Base-by-base conservation (phyloP, 2,329 filamentous ascomycete species). In the Ceratocystis cacaofunesta region DNA sequence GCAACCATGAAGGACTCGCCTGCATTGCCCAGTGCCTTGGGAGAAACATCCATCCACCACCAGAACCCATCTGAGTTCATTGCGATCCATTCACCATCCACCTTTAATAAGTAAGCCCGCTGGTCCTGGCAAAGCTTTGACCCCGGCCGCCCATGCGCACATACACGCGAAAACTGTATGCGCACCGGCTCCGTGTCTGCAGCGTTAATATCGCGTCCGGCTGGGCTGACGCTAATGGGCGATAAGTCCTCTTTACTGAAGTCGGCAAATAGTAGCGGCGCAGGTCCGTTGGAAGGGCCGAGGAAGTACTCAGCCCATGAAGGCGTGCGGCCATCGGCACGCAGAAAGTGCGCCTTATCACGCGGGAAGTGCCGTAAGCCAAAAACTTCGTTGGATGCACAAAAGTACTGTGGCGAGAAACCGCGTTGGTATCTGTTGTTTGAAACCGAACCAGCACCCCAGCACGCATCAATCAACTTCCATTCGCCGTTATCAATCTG, bases 391-490 rank as follows among this genome's bases (percentile, higher is more conserved):
- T 96, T 96, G 62, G 75, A 74, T 67, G 77, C 74, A 2, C 76
- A 86, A 70, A 88, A 88, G 69, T 82, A 75, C 6, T 79, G 74
- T 0, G 90, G 83, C 0, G 78, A 80, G 73, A 96, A 95, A 2
- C 78, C 73, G 70, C 87, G 82, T 55, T 81, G 81, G 75, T 91
- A 96, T 17, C 78, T 78, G 62, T 65, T 69, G 22, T 71, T 78
- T 55, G 79, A 75, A 7, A 95, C 75, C 68, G 83, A 78, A 1
- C 92, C 92, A 0, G 92, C 90, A 48, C 94, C 94, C 94, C 94
- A 99, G 73, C 92, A 97, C 0, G 88, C 76, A 71, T 99, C 94
- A 61, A 97, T 77, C 1, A 97, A 81, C 75, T 96, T 96, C 92
- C 92, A 97, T 69, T 85, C 83, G 1, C 89, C 90, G 30, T 85